Base-by-base conservation (phyloP, 495 filamentous ascomycete species). In the Talaromyces liani region DNA sequence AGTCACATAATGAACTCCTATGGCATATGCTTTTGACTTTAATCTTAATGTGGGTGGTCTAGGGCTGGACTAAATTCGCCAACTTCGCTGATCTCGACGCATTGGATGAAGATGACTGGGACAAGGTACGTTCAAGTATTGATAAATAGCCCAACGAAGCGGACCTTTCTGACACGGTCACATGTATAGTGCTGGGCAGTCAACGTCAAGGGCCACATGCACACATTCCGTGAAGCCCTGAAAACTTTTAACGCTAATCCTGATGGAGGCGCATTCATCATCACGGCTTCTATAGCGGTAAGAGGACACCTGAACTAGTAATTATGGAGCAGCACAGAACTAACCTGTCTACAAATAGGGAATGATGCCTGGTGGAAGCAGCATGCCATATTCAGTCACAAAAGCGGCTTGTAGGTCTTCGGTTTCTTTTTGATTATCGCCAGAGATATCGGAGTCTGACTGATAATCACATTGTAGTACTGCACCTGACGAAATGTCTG, bases 401-500 rank as follows among this genome's bases (percentile, higher is more conserved):
- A 91, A 91, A 68, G 83, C 87, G 55, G 87, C 86, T 54, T 73
- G 81, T 79, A 74, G 27, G 33, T 51, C 31, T 39, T 25, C n/a
- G n/a, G n/a, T n/a, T n/a, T n/a, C n/a, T n/a, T n/a, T n/a, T n/a
- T n/a, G n/a, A n/a, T n/a, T n/a, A n/a, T n/a, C n/a, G n/a, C n/a
- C n/a, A n/a, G 24, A 14, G 12, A 25, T 59, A 27, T 12, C 54
- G 29, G 6, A 16, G 14, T 34, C 18, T 62, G 3, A 31, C 63
- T 57, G 55, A 60, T 14, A 12, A 18, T 0, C 22, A 54, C 45
- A 41, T 55, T 25, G n/a, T 29, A 76, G 84, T 83, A 25, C 68
- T 92, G 53, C 89, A 91, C 65, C 72, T 91, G 49, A 87, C 91
- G 81, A 88, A 87, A 65, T 88, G 87, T 65, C 78, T 91, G n/a